A percentile compares a stretch with the other conserved stretches of the same genome.
phyloP scores from a whole-genome alignment of 2,329 filamentous ascomycete genomes.

The Lachnellula subtilissima region DNA sequence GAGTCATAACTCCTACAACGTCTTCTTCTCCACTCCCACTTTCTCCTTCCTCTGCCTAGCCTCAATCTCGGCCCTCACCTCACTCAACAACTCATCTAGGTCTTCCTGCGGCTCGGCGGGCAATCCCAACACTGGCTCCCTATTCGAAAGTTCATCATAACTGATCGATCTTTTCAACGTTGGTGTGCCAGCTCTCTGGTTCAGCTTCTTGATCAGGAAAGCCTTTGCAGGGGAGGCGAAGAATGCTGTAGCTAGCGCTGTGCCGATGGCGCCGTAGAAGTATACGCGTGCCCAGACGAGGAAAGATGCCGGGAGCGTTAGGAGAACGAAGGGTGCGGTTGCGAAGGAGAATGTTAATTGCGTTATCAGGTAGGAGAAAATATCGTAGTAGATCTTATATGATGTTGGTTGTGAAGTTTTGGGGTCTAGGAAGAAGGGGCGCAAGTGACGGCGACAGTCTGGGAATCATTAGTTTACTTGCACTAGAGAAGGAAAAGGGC shows the following conservation, averaged over 20 bases:
- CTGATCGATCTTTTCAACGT: constrained; percentile 47
- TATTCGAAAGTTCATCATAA: constrained; percentile 50
- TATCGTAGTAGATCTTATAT: constrained; percentile 81
- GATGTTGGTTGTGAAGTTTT: constrained; percentile 63
- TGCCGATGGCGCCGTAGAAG: constrained; percentile 76
- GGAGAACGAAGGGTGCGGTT: constrained; percentile 78
- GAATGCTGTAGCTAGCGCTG: constrained; percentile 60
- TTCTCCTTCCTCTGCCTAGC: constrained; percentile 22
- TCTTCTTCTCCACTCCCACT: not conserved
- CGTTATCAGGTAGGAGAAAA: constrained; percentile 68
- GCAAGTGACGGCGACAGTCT: constrained; percentile 86
- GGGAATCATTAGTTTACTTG: constrained; percentile 12
- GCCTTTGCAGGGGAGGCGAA: constrained; percentile 75
- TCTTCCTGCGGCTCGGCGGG: constrained; percentile 71
- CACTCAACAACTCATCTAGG: constrained; percentile 55
- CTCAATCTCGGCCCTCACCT: constrained; percentile 47
- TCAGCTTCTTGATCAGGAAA: constrained; percentile 51
- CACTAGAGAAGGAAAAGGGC: not conserved
- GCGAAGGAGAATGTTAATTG: constrained; percentile 81
- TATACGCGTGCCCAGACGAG: constrained; percentile 80
- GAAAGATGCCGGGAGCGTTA: constrained; percentile 66
- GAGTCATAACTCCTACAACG: not conserved
- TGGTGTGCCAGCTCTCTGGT: constrained; percentile 47
- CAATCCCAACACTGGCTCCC: constrained; percentile 69
- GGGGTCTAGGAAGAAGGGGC: constrained; percentile 86